Base-by-base conservation (phyloP, 2,329 filamentous ascomycete genomes). In the Clonostachys rosea region DNA sequence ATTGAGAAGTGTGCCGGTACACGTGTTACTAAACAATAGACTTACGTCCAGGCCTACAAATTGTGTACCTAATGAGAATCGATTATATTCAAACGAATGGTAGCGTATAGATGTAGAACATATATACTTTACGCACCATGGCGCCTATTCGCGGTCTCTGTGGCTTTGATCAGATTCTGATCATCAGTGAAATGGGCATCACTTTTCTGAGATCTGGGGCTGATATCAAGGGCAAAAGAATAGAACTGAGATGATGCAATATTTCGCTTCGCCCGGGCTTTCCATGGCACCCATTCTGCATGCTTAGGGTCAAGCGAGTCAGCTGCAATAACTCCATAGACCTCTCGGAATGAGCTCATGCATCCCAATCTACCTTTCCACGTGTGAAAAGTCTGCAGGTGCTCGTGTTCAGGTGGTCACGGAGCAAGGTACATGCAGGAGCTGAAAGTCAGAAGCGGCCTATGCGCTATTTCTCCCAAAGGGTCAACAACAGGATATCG, bases 281-380 rank as follows among this genome's bases (percentile, higher is more conserved):
- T 30, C 33, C 33, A 13, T 36, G 44, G 12, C 39, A 20, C 17
- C 35, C 8, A 14, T 4, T 35, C 17, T 24, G 16, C 20, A n/a
- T n/a, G 6, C 40, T 36, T 6, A 43, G 13, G 18, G 2, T n/a
- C 37, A 48, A 46, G 40, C 49, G 16, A 47, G 49, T 9, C 47
- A 49, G 39, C 44, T 51, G 18, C 49, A 47, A 9, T 49, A 37
- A 37, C 47, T 51, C 10, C 47, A 49, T 30, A 16, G 44, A 24
- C 41, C 39, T 10, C 40, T 51, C 10, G 49, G 44, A n/a, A 51
- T 49, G 42, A 51, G 49, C 42, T 44, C 40, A 7, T 47, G 36
- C 36, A 47, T 47, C 42, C 47, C 47, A 13, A 44, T 51, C 36
- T 45, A 40, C n/a, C 47, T 49, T 34, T 40, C 49, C 18, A 49